Conservation (phyloP, 2,329 filamentous ascomycete genomes). For the Cytospora schulzeri region DNA sequence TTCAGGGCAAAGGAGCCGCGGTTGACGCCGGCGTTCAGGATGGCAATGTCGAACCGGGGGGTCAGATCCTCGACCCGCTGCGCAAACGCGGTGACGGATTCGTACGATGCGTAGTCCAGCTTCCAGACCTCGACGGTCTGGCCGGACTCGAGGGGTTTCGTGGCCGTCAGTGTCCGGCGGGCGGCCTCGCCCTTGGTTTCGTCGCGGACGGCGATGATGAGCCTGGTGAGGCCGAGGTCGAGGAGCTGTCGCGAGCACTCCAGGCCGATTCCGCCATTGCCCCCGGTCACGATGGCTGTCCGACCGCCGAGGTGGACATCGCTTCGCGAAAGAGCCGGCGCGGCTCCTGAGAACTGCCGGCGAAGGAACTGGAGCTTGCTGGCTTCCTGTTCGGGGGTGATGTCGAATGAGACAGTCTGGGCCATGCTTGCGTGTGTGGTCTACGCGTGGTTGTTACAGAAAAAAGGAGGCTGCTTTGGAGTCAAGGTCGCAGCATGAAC, state of each 20-base stretch:
- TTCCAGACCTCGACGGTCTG: conserved; percentile 41
- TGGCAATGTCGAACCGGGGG: background rate
- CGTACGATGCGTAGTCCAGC: conserved; percentile 41
- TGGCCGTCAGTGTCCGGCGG: conserved; percentile 29
- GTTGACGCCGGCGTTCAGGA: conserved; percentile 8
- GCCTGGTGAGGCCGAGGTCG: conserved; percentile 34
- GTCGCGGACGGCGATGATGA: conserved; percentile 42
- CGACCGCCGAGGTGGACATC: conserved; percentile 30
- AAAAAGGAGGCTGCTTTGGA: background rate
- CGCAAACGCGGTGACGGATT: conserved; percentile 31
- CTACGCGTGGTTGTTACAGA: background rate
- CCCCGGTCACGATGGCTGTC: conserved; percentile 43
- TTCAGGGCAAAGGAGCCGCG: conserved; percentile 2
- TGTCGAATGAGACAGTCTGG: background rate
- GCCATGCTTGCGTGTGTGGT: background rate
- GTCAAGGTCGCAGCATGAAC: background rate
- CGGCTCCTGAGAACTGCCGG: background rate
- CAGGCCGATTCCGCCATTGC: conserved; percentile 43
- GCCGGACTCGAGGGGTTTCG: conserved; percentile 27
- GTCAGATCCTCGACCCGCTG: background rate
- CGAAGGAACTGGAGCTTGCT: conserved; percentile 9
- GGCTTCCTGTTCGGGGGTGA: conserved; percentile 4
- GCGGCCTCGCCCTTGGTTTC: conserved; percentile 29
- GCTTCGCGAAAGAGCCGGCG: background rate
- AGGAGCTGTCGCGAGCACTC: conserved; percentile 41